Conservation (phyloP, 2,329 filamentous ascomycete genomes). For the Lachnellula willkommii region DNA sequence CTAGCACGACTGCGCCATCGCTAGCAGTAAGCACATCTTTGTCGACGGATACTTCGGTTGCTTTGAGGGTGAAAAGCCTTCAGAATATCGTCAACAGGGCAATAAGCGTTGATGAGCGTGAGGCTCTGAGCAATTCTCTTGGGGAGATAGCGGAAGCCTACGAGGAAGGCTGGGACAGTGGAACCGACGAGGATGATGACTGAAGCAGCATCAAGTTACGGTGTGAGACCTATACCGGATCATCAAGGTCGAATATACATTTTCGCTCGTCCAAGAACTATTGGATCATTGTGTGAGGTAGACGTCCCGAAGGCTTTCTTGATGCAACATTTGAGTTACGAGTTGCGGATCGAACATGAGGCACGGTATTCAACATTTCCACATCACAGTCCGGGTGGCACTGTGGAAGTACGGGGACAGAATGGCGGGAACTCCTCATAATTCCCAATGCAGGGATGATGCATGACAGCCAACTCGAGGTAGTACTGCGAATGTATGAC, state of each 20-base stretch:
- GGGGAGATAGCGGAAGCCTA: slow-evolving; percentile 83
- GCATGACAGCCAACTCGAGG: background rate
- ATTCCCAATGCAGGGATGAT: background rate
- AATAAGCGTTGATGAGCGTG: slow-evolving; percentile 71
- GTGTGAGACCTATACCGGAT: background rate
- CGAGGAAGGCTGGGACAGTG: slow-evolving; percentile 80
- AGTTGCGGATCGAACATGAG: background rate
- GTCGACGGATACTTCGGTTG: slow-evolving; percentile 70
- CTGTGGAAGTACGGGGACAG: no score
- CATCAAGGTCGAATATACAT: background rate
- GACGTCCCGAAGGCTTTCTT: background rate
- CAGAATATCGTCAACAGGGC: slow-evolving; percentile 58
- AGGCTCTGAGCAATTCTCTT: slow-evolving; percentile 74
- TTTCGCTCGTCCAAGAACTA: background rate
- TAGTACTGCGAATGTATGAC: background rate
- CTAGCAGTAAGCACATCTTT: slow-evolving; percentile 55
- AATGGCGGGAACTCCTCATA: no score
- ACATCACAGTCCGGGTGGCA: no score
- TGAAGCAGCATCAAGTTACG: slow-evolving; percentile 10
- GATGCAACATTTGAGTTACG: background rate
- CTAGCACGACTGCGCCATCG: slow-evolving; percentile 33
- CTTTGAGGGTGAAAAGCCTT: slow-evolving; percentile 59
- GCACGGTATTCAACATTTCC: no score
- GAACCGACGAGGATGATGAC: slow-evolving; percentile 62
- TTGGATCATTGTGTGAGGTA: background rate